A percentile compares a stretch with the other conserved stretches of the same genome.
Evolutionary conservation across 1,284 basidiomycete species (phyloP).

Genomic region (Ustilago lituana): DNA sequence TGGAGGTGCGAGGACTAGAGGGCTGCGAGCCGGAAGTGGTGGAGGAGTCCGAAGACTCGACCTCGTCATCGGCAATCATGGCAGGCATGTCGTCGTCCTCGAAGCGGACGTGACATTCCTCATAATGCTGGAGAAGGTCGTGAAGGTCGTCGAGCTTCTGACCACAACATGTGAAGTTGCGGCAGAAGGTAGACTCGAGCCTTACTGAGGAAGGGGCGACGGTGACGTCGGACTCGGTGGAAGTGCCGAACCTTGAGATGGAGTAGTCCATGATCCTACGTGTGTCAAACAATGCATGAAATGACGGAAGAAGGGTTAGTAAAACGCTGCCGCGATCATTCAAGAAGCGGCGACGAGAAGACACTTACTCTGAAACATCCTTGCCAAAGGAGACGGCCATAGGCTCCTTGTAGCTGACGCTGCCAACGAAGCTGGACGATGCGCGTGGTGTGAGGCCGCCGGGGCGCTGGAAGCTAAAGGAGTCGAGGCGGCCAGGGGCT

Average conservation of each 20-base stretch:
- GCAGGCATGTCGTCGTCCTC: slow-evolving; percentile 64
- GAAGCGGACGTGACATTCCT: slow-evolving; percentile 65
- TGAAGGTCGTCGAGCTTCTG: slow-evolving; percentile 63
- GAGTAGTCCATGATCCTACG: slow-evolving; percentile 65
- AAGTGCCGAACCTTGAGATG: slow-evolving; percentile 60
- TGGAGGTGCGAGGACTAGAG: slow-evolving; percentile 53
- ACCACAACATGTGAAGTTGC: slow-evolving; percentile 66
- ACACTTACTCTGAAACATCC: slow-evolving; percentile 63
- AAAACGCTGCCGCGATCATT: background rate
- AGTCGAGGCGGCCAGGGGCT: slow-evolving; percentile 36
- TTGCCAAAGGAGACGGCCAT: slow-evolving; percentile 64
- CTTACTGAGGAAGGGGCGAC: slow-evolving; percentile 60
- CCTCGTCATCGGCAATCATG: slow-evolving; percentile 60
- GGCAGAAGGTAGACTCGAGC: slow-evolving; percentile 66
- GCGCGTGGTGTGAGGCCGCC: slow-evolving; percentile 45
- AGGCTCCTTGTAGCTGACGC: slow-evolving; percentile 59
- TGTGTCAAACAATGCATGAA: background rate
- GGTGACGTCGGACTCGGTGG: slow-evolving; percentile 62
- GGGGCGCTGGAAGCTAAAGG: slow-evolving; percentile 42
- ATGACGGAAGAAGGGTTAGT: background rate
- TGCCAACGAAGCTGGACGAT: slow-evolving; percentile 51
- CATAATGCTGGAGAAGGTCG: slow-evolving; percentile 67
- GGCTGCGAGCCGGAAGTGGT: slow-evolving; percentile 56
- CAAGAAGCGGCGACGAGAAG: background rate
- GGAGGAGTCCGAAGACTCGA: slow-evolving; percentile 52